Evolutionary conservation across 352 stramenopile species (phyloP), one percentile per base, ranked within the genome.

Genomic region (Pythium volutum): DNA sequence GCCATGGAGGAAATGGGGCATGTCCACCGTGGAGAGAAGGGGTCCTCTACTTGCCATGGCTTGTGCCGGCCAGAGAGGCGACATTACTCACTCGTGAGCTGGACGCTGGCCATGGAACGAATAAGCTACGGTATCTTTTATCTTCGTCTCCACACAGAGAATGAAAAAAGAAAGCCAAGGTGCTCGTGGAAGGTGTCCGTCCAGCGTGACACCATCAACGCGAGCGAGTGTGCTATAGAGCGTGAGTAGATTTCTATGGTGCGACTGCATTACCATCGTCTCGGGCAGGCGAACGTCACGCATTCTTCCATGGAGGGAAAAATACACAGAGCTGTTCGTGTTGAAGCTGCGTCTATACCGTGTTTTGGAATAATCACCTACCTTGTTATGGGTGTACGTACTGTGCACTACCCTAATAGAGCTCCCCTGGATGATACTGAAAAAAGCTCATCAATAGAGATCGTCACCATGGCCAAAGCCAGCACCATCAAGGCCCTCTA

Each of bases 401-500:
- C 45, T 52, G 33, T 56, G 27, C n/a, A 41, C 25, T 16, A 47
- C 6, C 36, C 16, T 14, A 56, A 46, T 23, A 56, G 31, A 47
- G 50, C 5, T n/a, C 50, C n/a, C 33, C 1, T 46, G 7, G 36
- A 43, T 43, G 36, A 43, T 8, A 20, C 6, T 10, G 4, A 14
- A 23, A 36, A 36, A 29, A 23, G 46, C 46, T 36, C 8, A 11
- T 25, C 26, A 23, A 23, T 16, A 5, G 4, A 16, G 26, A 38
- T 29, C 47, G 12, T 4, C 16, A 47, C 22, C 15, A 87, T 84
- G 76, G 36, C 71, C 27, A 75, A 74, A 43, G 34, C 73, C 3
- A 52, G 76, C 43, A 79, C 73, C 4, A 54, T 85, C 46, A 69
- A 67, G 18, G 72, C 78, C 27, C 83, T 90, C 57, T 93, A 91